phyloP scores from a whole-genome alignment of 1,284 basidiomycete genomes.

The Erythrobasidium hasegawianum region DNA sequence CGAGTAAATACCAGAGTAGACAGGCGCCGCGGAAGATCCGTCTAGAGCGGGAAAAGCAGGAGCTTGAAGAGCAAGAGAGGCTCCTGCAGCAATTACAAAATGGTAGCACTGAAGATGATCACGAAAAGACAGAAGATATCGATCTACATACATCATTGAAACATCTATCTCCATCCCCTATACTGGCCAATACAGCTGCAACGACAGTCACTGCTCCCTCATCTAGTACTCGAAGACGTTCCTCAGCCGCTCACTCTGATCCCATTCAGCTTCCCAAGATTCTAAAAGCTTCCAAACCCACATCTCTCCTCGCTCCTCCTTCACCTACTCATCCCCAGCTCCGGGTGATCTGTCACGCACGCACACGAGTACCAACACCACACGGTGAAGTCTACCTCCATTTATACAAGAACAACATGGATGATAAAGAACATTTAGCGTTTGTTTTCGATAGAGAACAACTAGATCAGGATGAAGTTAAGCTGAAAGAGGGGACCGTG shows the following conservation, averaged over 20 bases:
- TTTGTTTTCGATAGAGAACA: slow-evolving; percentile 90
- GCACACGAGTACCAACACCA: slow-evolving; percentile 93
- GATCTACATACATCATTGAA: not conserved
- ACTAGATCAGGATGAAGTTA: slow-evolving; percentile 48
- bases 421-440: slow-evolving; percentile 96
- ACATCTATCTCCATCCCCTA: not conserved
- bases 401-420: slow-evolving; percentile 82
- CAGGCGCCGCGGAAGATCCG: slow-evolving; percentile 28
- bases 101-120: not conserved
- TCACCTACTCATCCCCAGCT: slow-evolving; percentile 26
- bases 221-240: slow-evolving; percentile 3
- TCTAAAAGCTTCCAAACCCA: slow-evolving; percentile 19
- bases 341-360: slow-evolving; percentile 83
- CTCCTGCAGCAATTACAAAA: slow-evolving; percentile 7
- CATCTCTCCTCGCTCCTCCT: not conserved
- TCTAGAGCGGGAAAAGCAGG: slow-evolving; percentile 19
- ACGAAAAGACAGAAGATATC: not conserved
- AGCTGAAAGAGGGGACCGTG: slow-evolving; percentile 46
- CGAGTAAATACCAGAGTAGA: slow-evolving; percentile 10
- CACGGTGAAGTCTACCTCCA: slow-evolving; percentile 92
- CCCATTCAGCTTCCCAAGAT: slow-evolving; percentile 23
- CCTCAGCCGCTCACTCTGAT: slow-evolving; percentile 17
- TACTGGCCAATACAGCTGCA: not conserved
- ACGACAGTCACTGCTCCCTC: not conserved
- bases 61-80: slow-evolving; percentile 4